Evolutionary conservation across 2,329 filamentous ascomycete species (phyloP), one percentile per base, ranked within the genome.

Genomic region (Emmonsia crescens): DNA sequence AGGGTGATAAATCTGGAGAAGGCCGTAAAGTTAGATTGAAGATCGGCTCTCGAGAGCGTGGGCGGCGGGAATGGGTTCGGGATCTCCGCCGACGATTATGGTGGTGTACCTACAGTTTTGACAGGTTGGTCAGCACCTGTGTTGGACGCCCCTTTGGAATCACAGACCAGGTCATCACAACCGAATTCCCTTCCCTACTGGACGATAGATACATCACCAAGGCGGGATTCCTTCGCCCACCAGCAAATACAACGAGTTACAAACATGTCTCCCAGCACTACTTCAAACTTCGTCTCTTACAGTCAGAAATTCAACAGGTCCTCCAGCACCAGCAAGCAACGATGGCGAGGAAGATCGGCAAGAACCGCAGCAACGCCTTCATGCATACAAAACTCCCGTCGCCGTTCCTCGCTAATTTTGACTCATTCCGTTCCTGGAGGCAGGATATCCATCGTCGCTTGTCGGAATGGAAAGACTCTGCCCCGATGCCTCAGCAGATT

Each of bases 101-200:
- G 91, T 97, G 94, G 93, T 96, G 91, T 76, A 92, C 92, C 1
- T 97, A 97, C 75, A 93, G 90, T 5, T 85, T 97, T 61, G 93
- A 97, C 74, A 85, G 93, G n/a, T 85, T 97, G 5, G 93, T 97
- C 58, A 94, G 91, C 70, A 92, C 91, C 27, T 96, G 92, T 68
- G 93, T 97, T 31, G 93, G 93, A 44, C 82, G 93, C 61, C 94
- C 93, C 6, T 95, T 96, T 70, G 92, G 93, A 36, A 91, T 97
- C 65, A 92, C 89, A n/a, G 94, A 97, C 76, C 89, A 96, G 72
- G 90, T 96, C 65, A 90, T 97, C 69, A 97, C 93, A 16, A 96
- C 93, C 0, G 91, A 96, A 70, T 95, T 96, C 66, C 93, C 93
- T 1, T 96, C 91, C 3, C 75, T 92, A 60, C 79, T 96, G 46